phyloP scores from a whole-genome alignment of 1,139 yeast species.

The Protomyces gravidus region DNA sequence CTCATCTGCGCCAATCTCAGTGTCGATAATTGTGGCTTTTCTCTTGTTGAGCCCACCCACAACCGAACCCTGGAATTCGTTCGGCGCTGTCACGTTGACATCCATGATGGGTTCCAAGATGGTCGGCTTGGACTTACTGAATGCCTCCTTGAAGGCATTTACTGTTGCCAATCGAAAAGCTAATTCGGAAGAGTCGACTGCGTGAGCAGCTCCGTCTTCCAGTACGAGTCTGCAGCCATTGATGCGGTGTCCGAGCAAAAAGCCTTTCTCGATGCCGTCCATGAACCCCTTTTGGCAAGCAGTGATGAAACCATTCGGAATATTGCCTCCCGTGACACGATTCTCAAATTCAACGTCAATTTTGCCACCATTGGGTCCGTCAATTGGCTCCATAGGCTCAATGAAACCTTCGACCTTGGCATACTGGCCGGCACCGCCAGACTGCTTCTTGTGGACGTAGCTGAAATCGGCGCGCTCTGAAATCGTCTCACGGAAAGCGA shows the following conservation, averaged over 20 bases:
- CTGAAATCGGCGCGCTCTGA: constrained; percentile 73
- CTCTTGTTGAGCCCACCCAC: constrained; percentile 88
- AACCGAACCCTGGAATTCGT: constrained; percentile 90
- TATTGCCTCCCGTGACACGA: constrained; percentile 92
- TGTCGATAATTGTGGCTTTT: constrained; percentile 87
- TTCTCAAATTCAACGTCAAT: constrained; percentile 65
- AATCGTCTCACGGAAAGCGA: constrained; percentile 93
- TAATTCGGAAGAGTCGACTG: constrained; percentile 93
- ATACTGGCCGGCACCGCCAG: constrained; percentile 99
- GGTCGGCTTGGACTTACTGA: constrained; percentile 75
- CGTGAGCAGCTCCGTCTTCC: constrained; percentile 96
- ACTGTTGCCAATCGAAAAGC: constrained; percentile 90
- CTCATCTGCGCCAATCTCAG: constrained; percentile 91
- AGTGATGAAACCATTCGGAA: constrained; percentile 86
- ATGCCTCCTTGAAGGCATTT: constrained; percentile 89
- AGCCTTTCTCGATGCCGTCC: constrained; percentile 94
- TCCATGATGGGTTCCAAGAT: constrained; percentile 95
- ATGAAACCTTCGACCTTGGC: constrained; percentile 92
- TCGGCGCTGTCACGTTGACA: constrained; percentile 88
- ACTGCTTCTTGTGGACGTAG: constrained; percentile 92
- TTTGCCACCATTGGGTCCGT: constrained; percentile 44
- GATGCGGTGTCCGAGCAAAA: constrained; percentile 89
- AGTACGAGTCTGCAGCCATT: constrained; percentile 89
- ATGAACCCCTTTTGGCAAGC: constrained; percentile 95
- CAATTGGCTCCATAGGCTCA: constrained; percentile 50